Evolutionary conservation across 139 green algal genomes (phyloP).

Genomic region (Penium margaritaceum): DNA sequence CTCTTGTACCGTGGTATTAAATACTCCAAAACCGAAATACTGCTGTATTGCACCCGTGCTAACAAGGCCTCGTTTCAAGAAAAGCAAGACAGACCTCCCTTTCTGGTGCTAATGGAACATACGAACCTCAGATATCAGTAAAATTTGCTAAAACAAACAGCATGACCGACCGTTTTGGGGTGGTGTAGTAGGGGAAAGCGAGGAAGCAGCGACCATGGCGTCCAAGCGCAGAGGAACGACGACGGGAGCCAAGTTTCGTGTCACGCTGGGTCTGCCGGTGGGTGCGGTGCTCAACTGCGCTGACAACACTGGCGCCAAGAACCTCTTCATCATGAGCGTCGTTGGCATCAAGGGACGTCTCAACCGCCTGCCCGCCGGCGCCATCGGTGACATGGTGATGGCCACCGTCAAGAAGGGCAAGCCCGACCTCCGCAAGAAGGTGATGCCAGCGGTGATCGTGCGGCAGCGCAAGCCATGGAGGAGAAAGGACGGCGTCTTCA

Average conservation of each 20-base stretch:
- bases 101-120: too few species aligned
- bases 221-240: too few species aligned
- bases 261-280: constrained; percentile 91
- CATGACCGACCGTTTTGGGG: too few species aligned
- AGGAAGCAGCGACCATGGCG: too few species aligned
- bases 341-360: constrained; percentile 71
- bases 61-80: too few species aligned
- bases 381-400: constrained; percentile 95
- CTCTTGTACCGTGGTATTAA: too few species aligned
- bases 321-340: constrained; percentile 98
- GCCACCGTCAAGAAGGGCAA: constrained; percentile 99
- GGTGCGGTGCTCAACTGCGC: constrained; percentile 96
- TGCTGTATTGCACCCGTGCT: too few species aligned
- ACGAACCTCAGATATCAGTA: too few species aligned
- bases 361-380: constrained; percentile 86
- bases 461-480: constrained; percentile 96
- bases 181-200: too few species aligned
- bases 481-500: constrained; percentile 93
- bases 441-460: constrained; percentile 87
- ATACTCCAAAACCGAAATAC: too few species aligned
- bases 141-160: too few species aligned
- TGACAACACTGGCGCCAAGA: constrained; percentile 97
- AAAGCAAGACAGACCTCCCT: too few species aligned
- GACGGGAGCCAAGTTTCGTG: constrained; percentile 94
- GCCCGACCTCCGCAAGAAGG: constrained; percentile 99